Evolutionary conservation across 2,329 filamentous ascomycete genomes (phyloP).

Genomic region (Trichoderma cornu-damae): DNA sequence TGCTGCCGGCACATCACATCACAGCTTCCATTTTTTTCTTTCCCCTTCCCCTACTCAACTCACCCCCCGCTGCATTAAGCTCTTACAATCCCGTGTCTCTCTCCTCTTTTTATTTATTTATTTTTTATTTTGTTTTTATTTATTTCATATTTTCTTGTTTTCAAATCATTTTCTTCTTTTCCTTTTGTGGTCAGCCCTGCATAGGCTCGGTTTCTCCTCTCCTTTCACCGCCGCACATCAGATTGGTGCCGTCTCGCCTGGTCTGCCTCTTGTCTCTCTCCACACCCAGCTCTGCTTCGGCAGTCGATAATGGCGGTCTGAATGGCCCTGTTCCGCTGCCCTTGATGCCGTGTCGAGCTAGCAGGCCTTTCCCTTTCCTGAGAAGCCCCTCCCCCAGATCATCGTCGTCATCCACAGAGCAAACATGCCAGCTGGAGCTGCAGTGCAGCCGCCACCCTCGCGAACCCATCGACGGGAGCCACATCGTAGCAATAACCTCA

Average conservation of each 20-base stretch:
- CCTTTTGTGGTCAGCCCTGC: conserved; percentile 15
- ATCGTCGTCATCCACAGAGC: background rate
- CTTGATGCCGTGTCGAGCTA: conserved; percentile 5
- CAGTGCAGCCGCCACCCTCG: conserved; percentile 16
- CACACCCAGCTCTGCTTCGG: conserved; percentile 7
- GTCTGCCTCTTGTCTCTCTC: conserved; percentile 2
- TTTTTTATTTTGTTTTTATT: too few species aligned
- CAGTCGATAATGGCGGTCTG: conserved; percentile 17
- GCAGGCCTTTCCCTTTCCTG: conserved; percentile 9
- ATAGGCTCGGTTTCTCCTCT: background rate
- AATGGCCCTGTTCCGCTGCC: conserved; percentile 9
- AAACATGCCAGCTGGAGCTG: conserved; percentile 19
- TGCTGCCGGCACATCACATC: conserved; percentile 5
- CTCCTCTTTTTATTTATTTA: background rate
- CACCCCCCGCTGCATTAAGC: conserved; percentile 4
- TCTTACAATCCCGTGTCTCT: background rate
- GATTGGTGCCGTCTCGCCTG: background rate
- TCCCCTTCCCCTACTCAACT: background rate
- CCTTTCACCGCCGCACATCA: conserved; percentile 13
- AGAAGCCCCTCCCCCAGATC: conserved; percentile 12
- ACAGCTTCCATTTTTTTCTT: background rate
- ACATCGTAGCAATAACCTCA: background rate
- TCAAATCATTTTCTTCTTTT: too few species aligned
- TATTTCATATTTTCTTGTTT: too few species aligned
- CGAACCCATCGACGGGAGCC: conserved; percentile 12